Evolutionary conservation across 75 land plant genomes (phyloP), one percentile per base, ranked within the genome.

Genomic region (Pinus albicaulis): DNA sequence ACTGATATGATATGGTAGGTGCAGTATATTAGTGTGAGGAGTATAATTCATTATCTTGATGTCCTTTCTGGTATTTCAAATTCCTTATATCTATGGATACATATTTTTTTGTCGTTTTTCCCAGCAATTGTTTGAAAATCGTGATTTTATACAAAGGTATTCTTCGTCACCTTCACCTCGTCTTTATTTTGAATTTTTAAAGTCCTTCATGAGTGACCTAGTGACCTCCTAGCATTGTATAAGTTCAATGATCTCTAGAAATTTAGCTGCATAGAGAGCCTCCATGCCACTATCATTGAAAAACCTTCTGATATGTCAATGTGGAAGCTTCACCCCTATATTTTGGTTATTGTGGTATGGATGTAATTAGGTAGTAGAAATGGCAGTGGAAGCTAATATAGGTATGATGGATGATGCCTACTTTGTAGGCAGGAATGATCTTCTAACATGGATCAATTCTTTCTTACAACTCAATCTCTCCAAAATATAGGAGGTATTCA

Each of bases 361-460:
- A 10, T 48, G 52, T 11, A 48, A 48, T 48, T 48, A 48, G 52
- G 52, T 10, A 10, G 1, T 48, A 10, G 52, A 8, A 48, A 59
- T 59, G 61, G 61, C n/a, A 19, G 61, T 5, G 8, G 61, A 4
- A 59, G 61, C 61, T 20, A 59, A 59, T 12, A 59, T 59, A 59
- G 23, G 20, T 1, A 59, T 41, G 82, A 88, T 93, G 95, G 95
- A 93, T 73, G 78, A 82, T 25, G 95, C 91, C 0, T 93, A 93
- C 69, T 93, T 93, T 63, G 95, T 93, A 6, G 95, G 95, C 22
- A 76, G 95, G 64, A 83, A 79, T 61, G 95, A 93, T 78, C 81
- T 93, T 20, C 80, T 93, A 13, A 26, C 84, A 5, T 93, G 95
- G 95, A 86, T 93, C 76, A 93, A 93, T 57, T 75, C 85, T 52